Percentiles rank a stretch among this genome's conserved stretches.
Evolutionary conservation across 2,329 filamentous ascomycete species (phyloP).

Genomic region (Bipolaris oryzae): DNA sequence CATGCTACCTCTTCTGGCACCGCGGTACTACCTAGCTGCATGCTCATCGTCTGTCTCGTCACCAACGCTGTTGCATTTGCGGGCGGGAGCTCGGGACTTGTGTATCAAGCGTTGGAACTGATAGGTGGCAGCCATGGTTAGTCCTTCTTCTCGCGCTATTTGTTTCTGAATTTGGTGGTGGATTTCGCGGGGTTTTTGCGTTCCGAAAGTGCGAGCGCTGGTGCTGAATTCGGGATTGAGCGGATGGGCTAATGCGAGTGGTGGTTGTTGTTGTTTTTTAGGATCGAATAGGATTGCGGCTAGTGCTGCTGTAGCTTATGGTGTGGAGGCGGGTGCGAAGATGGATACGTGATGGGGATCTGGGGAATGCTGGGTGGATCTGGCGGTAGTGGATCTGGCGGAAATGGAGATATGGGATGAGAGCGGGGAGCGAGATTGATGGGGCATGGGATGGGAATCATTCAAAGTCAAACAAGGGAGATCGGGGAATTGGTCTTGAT

Average conservation of each 20-base stretch:
- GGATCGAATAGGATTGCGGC: not conserved
- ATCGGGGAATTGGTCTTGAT: no score
- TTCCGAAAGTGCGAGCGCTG: not conserved
- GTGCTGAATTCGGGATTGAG: not conserved
- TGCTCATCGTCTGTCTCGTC: not conserved
- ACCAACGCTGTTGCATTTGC: not conserved
- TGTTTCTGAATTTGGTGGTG: no score
- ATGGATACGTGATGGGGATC: not conserved
- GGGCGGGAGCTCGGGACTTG: not conserved
- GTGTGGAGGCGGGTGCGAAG: not conserved
- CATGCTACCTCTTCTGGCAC: not conserved
- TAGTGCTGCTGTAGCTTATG: not conserved
- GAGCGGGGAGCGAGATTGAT: not conserved
- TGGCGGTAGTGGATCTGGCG: not conserved
- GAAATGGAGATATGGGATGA: not conserved
- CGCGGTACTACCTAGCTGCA: not conserved
- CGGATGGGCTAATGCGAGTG: not conserved
- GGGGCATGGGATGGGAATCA: not conserved
- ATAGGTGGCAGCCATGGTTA: not conserved
- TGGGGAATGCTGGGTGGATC: not conserved
- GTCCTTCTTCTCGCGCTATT: no score
- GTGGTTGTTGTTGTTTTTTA: not conserved
- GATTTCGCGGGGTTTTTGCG: not conserved
- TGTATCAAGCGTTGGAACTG: not conserved
- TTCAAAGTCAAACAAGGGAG: no score